phyloP scores from a whole-genome alignment of 2,329 filamentous ascomycete species.

The Tolypocladium tropicale region DNA sequence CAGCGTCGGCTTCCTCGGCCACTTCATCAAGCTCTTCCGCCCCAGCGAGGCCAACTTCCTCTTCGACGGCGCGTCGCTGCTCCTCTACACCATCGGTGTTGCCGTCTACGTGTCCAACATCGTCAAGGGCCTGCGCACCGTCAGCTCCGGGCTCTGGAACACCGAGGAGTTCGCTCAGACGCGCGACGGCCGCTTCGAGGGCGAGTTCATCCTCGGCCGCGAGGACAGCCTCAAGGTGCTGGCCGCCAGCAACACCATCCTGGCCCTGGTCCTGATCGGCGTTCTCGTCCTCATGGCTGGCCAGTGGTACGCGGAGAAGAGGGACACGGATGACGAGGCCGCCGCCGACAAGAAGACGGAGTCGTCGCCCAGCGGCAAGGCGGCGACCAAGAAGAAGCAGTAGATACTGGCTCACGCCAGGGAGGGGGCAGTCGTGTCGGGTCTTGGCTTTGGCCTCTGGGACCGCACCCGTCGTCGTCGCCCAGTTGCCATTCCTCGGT shows the following conservation, averaged over 20 bases:
- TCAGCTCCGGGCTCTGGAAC: constrained; percentile 59
- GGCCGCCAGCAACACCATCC: constrained; percentile 89
- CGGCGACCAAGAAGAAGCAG: constrained; percentile 26
- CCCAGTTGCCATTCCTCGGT: neutral
- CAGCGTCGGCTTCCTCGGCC: constrained; percentile 74
- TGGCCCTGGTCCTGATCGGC: constrained; percentile 84
- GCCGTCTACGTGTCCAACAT: constrained; percentile 95
- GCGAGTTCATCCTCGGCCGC: constrained; percentile 61
- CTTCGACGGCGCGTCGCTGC: constrained; percentile 76
- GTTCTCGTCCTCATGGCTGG: constrained; percentile 89
- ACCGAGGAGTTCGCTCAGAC: constrained; percentile 28
- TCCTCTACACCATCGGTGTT: constrained; percentile 76
- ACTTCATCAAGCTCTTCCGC: constrained; percentile 90
- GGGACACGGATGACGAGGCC: constrained; percentile 72
- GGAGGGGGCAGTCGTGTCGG: neutral
- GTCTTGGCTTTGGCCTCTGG: neutral
- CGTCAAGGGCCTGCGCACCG: constrained; percentile 82
- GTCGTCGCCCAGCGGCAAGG: constrained; percentile 13
- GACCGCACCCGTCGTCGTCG: neutral
- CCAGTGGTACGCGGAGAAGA: constrained; percentile 96
- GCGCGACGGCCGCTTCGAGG: constrained; percentile 32
- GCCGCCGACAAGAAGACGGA: constrained; percentile 40
- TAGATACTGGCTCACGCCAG: constrained; percentile 4
- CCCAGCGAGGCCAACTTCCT: constrained; percentile 91
- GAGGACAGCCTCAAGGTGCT: constrained; percentile 89